A percentile compares a stretch with the other conserved stretches of the same genome.
phyloP scores from a whole-genome alignment of 129 eudicot genomes.

The Calendula officinalis region DNA sequence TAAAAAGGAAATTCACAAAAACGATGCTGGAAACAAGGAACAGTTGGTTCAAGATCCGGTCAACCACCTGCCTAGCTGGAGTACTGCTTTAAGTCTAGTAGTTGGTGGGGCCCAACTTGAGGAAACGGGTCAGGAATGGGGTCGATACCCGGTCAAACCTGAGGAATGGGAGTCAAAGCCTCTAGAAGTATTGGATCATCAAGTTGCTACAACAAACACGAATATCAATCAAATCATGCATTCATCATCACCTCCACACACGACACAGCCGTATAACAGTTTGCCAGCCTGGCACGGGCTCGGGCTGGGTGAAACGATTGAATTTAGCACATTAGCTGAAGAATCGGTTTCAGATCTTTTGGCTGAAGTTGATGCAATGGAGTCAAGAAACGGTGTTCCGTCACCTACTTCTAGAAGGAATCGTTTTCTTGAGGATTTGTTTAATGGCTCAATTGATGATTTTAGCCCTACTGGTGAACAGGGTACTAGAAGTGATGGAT shows the following conservation, averaged over 20 bases:
- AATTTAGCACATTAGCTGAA: constrained; percentile 85
- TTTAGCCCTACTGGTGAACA: constrained; percentile 59
- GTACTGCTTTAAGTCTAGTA: constrained; percentile 47
- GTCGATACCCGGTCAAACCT: constrained; percentile 38
- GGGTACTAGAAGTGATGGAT: constrained; percentile 50
- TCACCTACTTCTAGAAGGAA: constrained; percentile 87
- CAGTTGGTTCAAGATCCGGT: constrained; percentile 43
- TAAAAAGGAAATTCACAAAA: constrained; percentile 31
- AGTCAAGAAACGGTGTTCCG: constrained; percentile 67
- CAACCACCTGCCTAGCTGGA: constrained; percentile 47
- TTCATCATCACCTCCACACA: constrained; percentile 31
- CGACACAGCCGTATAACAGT: constrained; percentile 26
- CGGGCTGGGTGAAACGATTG: constrained; percentile 57
- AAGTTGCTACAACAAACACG: constrained; percentile 33
- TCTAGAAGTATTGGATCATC: constrained; percentile 40
- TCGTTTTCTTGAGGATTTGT: constrained; percentile 57
- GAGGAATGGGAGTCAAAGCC: constrained; percentile 43
- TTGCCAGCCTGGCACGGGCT: constrained; percentile 57
- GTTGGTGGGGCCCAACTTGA: constrained; percentile 52
- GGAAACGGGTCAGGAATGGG: constrained; percentile 68
- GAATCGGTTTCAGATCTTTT: constrained; percentile 92
- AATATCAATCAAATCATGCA: constrained; percentile 32
- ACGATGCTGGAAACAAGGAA: constrained; percentile 14
- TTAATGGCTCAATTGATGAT: constrained; percentile 68
- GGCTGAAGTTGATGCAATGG: constrained; percentile 98